Base-by-base conservation (phyloP, 345 rosid species). In the Sisymbrium irio region DNA sequence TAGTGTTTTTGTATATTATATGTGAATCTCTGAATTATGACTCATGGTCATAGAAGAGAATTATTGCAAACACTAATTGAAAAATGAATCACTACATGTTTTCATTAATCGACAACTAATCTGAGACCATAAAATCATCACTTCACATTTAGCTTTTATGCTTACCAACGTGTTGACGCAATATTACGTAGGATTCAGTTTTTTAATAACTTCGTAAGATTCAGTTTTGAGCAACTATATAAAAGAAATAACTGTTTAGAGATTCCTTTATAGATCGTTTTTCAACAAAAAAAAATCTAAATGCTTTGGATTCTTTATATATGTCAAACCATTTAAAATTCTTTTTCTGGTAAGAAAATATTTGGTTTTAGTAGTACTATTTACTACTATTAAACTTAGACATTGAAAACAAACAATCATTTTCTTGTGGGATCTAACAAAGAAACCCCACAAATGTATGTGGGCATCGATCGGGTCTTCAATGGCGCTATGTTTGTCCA, bases 41-140 rank as follows among this genome's bases (percentile, higher is more conserved):
- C 72, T 65, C 54, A 39, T 55, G 71, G 69, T 64, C 59, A 65
- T 58, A 18, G 49, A 40, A 25, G 13, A 41, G 27, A 68, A 75
- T 75, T 53, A 75, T 75, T 75, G 58, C 57, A 57, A 75, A 64
- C 79, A 68, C 79, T 68, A 61, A 53, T 22, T 53, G 58, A 25
- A 61, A 41, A 42, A 20, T 22, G 49, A 41, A 41, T 33, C 64
- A 58, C 67, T 49, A 47, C 44, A 46, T 46, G 40, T 57, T 74
- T 74, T 35, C 66, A 66, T 28, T 66, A 72, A 19, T 47, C 61
- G 78, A 74, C 53, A 41, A 58, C 44, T 47, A 47, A 28, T 66
- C 35, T 18, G 7, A 47, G 36, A 37, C 27, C 47, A 47, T 28
- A 74, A 11, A 28, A 37, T 39, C 20, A 46, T 42, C 30, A 44